phyloP scores from a whole-genome alignment of 2,329 filamentous ascomycete genomes.

The Paecilomyces fulvus region DNA sequence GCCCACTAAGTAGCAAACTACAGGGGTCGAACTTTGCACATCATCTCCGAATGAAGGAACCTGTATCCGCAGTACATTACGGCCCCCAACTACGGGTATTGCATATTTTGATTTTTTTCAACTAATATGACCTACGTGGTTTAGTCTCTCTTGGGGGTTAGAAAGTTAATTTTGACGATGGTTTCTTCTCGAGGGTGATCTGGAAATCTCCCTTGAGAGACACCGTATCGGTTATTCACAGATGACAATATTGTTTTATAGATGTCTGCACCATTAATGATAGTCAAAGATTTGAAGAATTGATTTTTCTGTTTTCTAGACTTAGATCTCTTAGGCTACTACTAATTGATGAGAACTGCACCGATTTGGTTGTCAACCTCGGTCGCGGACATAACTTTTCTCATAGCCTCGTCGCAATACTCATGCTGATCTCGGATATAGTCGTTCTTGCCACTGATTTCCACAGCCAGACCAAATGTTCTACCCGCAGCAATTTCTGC shows the following conservation, averaged over 20 bases:
- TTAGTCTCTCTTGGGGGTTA: neutral
- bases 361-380: slow-evolving; percentile 20
- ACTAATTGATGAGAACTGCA: slow-evolving; percentile 9
- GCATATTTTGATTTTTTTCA: neutral
- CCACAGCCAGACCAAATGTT: slow-evolving; percentile 16
- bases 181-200: neutral
- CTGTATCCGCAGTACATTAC: neutral
- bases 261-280: neutral
- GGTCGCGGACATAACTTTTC: slow-evolving; percentile 20
- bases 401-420: slow-evolving; percentile 19
- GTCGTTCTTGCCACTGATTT: slow-evolving; percentile 13
- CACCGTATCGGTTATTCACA: neutral
- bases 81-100: neutral
- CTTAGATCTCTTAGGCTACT: neutral
- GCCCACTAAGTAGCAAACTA: neutral
- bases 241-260: neutral
- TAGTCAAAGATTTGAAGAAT: neutral
- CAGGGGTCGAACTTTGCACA: neutral
- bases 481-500: slow-evolving; percentile 8
- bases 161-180: neutral
- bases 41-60: neutral
- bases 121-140: no score
- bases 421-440: slow-evolving; percentile 15
- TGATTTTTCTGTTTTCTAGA: neutral
- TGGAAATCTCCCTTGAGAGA: neutral